A percentile compares a stretch with the other conserved stretches of the same genome.
Evolutionary conservation across 2,329 filamentous ascomycete genomes (phyloP).

Genomic region (Cladosporium halotolerans): DNA sequence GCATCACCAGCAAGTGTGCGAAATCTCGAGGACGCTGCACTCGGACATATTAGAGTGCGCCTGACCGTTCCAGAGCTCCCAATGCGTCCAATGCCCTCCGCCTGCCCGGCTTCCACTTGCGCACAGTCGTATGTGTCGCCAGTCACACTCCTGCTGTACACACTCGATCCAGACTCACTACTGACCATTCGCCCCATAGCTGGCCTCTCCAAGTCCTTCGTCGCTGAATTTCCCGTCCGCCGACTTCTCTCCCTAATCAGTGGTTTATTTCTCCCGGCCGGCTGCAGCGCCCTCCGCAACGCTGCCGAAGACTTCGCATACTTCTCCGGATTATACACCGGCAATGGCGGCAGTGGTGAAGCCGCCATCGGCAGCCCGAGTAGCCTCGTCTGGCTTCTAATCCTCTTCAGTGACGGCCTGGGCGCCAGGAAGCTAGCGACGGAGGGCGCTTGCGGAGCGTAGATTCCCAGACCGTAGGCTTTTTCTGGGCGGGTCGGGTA

Average conservation of each 20-base stretch:
- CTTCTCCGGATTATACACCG: constrained; percentile 20
- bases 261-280: neutral
- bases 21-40: too few species aligned
- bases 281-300: constrained; percentile 14
- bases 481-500: constrained; percentile 15
- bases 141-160: constrained; percentile 26
- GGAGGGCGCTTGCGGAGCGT: constrained; percentile 12
- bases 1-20: too few species aligned
- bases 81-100: too few species aligned
- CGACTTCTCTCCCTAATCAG: constrained; percentile 8
- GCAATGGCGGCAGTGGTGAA: constrained; percentile 23
- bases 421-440: constrained; percentile 17
- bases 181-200: constrained; percentile 11
- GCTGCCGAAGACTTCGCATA: constrained; percentile 13
- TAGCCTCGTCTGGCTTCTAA: constrained; percentile 18
- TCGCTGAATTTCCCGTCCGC: constrained; percentile 6
- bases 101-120: too few species aligned
- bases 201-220: too few species aligned
- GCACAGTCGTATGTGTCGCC: constrained; percentile 13
- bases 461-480: constrained; percentile 21
- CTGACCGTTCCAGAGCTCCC: too few species aligned
- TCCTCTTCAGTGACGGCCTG: constrained; percentile 21
- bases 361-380: constrained; percentile 13
- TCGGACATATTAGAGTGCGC: too few species aligned
- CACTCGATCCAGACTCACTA: constrained; percentile 22